These are phyloP conservation scores for Tuber melanosporum DNA, from an alignment of 495 filamentous ascomycete species.

Conservation along the genomic window DNA sequence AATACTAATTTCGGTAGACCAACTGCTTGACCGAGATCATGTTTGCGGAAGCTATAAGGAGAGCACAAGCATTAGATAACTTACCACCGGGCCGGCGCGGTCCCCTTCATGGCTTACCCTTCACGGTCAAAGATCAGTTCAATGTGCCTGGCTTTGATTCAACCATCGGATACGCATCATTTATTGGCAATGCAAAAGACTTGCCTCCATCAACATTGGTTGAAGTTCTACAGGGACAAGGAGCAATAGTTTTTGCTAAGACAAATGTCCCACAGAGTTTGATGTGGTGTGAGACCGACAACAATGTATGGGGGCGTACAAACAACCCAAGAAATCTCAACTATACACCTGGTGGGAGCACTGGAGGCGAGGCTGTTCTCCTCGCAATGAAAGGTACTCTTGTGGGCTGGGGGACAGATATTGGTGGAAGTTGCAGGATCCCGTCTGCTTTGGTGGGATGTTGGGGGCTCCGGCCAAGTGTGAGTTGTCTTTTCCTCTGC, in stretches of 20 bases:
- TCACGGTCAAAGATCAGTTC: conserved; percentile 67
- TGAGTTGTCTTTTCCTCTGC: background rate
- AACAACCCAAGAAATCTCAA: conserved; percentile 49
- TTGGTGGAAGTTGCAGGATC: conserved; percentile 63
- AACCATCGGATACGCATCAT: conserved; percentile 55
- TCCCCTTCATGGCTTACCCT: conserved; percentile 59
- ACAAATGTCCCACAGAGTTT: conserved; percentile 45
- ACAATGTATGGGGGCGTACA: conserved; percentile 53
- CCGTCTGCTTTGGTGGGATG: conserved; percentile 60
- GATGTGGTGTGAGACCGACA: conserved; percentile 52
- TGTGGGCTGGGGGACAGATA: conserved; percentile 61
- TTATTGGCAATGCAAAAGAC: conserved; percentile 43
- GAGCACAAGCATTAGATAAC: conserved; percentile 55
- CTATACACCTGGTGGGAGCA: conserved; percentile 53
- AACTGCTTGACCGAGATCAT: conserved; percentile 60
- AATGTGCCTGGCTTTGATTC: conserved; percentile 61
- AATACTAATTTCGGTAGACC: conserved; percentile 39
- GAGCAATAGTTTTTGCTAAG: conserved; percentile 44
- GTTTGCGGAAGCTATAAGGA: conserved; percentile 56
- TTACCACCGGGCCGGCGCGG: conserved; percentile 50
- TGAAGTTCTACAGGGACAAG: conserved; percentile 47
- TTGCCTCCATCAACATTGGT: conserved; percentile 48
- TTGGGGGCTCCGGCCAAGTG: conserved; percentile 55
- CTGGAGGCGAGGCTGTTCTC: conserved; percentile 59
- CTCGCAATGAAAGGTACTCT: conserved; percentile 53